Evolutionary conservation across 2,329 filamentous ascomycete species (phyloP), one percentile per base, ranked within the genome.

Genomic region (Periglandula ipomoeae): DNA sequence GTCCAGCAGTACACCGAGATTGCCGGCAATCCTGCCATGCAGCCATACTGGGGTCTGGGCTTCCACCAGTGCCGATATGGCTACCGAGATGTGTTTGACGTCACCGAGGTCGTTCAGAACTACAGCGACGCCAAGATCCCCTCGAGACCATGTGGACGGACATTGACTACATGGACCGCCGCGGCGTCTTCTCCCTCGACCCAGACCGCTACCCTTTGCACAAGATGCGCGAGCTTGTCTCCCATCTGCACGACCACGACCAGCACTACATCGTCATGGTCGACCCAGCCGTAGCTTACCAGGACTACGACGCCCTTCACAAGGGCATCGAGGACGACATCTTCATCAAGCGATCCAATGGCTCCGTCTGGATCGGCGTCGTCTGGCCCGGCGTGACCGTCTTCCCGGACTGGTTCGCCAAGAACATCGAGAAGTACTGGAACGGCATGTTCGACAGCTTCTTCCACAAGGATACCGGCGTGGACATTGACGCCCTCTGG

Each of bases 21-120:
- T 2, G 71, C 84, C 46, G 87, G 87, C 0, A 68, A 87, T 5
- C 87, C 87, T 1, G 82, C 82, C 0, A 82, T 91, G 79, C 84
- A 90, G 60, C 82, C 86, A 55, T 93, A 93, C 67, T 91, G 81
- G 73, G 81, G 83, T 0, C 80, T 94, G 52, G 89, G 89, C 1
- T 91, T 77, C 61, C 88, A 94, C 55, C 87, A 94, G 61, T 91
- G 87, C 24, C 76, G 86, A 51, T 93, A 87, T 82, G 88, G 87
- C 1, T 93, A 93, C 61, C 69, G 75, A 35, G 88, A 87, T 57
- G 89, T 84, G 80, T 76, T 78, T 1, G 73, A 79, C 24, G 60
- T 88, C 3, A 75, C 84, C 53, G 76, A 81, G 44, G 82, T 87
- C 1, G 75, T 87, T 5, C 76, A 79, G 51, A 82, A 79, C 61